phyloP scores from a whole-genome alignment of 768 basidiomycete species.

The Trametes cubensis region DNA sequence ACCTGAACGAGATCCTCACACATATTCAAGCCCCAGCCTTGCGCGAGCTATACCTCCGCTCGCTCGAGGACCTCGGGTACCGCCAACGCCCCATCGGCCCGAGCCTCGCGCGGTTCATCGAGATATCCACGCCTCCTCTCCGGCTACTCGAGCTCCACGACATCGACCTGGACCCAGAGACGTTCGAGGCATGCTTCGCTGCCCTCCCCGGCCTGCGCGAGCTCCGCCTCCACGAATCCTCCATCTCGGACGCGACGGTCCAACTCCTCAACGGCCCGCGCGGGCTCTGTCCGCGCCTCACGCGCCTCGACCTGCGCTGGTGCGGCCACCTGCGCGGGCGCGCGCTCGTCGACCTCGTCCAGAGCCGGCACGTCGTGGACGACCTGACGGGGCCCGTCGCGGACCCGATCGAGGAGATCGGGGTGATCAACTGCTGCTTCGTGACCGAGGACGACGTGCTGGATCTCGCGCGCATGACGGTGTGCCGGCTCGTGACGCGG shows the following conservation, averaged over 20 bases:
- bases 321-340: slow-evolving; percentile 56
- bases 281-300: slow-evolving; percentile 49
- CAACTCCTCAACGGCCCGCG: slow-evolving; percentile 40
- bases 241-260: slow-evolving; percentile 52
- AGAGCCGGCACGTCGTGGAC: slow-evolving; percentile 36
- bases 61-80: slow-evolving; percentile 38
- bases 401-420: slow-evolving; percentile 46
- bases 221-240: slow-evolving; percentile 59
- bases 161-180: slow-evolving; percentile 44
- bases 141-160: slow-evolving; percentile 52
- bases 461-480: slow-evolving; percentile 48
- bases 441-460: slow-evolving; percentile 58
- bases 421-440: slow-evolving; percentile 59
- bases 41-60: slow-evolving; percentile 44
- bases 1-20: slow-evolving; percentile 35
- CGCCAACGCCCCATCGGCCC: slow-evolving; percentile 39
- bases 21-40: slow-evolving; percentile 41
- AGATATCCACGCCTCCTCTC: slow-evolving; percentile 38
- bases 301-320: slow-evolving; percentile 58
- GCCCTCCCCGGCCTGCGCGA: slow-evolving; percentile 46
- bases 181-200: slow-evolving; percentile 41
- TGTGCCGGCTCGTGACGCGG: slow-evolving; percentile 50
- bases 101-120: slow-evolving; percentile 36
- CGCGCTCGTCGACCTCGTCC: slow-evolving; percentile 53
- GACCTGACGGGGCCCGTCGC: slow-evolving; percentile 9